Evolutionary conservation across 2,329 filamentous ascomycete genomes (phyloP).

Genomic region (Botryosphaeria dothidea): DNA sequence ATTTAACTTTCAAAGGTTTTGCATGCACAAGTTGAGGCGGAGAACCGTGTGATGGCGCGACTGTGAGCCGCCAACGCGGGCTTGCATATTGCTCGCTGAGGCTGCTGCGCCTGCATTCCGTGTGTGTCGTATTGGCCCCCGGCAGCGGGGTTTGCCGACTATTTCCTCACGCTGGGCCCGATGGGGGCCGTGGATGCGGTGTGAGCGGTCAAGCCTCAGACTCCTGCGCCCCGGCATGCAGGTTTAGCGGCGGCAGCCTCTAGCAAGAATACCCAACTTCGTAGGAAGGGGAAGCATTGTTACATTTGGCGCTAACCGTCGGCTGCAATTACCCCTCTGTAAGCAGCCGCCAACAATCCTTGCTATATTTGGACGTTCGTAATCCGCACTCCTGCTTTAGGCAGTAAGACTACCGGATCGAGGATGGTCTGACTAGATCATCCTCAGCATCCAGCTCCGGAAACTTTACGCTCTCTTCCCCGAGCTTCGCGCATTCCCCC

Average conservation of each 20-base stretch:
- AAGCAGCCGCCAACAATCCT: neutral
- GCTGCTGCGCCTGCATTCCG: neutral
- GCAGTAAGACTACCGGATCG: neutral
- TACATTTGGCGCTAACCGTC: no score
- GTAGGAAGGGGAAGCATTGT: no score
- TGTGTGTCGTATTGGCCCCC: neutral
- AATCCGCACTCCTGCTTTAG: neutral
- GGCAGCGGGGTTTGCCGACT: neutral
- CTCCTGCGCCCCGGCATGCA: neutral
- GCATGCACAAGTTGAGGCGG: neutral
- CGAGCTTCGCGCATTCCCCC: no score
- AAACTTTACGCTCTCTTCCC: no score
- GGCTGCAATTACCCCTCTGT: no score
- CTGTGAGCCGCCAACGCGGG: neutral
- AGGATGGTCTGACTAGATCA: neutral
- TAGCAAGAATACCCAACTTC: no score
- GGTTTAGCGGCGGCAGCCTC: no score
- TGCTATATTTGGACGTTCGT: neutral
- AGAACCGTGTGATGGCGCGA: neutral
- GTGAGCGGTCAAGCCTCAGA: neutral
- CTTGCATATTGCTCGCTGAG: neutral
- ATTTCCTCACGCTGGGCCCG: neutral
- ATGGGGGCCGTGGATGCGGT: neutral
- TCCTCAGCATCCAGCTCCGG: neutral
- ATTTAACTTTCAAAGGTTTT: neutral